Conservation (phyloP, 495 filamentous ascomycete species). For the Tuber indicum region DNA sequence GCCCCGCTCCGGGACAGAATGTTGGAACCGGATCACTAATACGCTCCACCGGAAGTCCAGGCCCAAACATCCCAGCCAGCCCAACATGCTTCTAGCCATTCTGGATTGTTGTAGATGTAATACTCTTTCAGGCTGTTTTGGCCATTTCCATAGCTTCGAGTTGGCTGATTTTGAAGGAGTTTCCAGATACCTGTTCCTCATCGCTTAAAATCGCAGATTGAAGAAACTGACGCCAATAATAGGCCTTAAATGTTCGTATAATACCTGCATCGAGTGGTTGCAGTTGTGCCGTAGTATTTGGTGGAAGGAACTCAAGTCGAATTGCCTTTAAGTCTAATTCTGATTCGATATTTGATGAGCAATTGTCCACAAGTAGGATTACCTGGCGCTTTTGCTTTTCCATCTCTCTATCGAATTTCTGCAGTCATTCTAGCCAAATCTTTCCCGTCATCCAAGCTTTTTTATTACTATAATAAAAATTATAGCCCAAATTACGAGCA, state of each 20-base stretch:
- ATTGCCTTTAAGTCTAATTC: slow-evolving; percentile 21
- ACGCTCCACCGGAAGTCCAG: not conserved
- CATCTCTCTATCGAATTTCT: slow-evolving; percentile 40
- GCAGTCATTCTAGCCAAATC: slow-evolving; percentile 40
- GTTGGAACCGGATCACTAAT: not conserved
- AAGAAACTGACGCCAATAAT: slow-evolving; percentile 39
- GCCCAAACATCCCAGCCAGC: slow-evolving; percentile 2
- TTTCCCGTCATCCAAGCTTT: slow-evolving; percentile 41
- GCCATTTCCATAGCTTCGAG: slow-evolving; percentile 18
- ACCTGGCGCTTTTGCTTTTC: slow-evolving; percentile 34
- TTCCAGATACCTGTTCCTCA: slow-evolving; percentile 16
- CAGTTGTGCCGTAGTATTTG: slow-evolving; percentile 36
- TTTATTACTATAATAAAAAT: slow-evolving; percentile 33
- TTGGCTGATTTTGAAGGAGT: slow-evolving; percentile 24
- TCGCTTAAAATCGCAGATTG: slow-evolving; percentile 17
- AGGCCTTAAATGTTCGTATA: slow-evolving; percentile 39
- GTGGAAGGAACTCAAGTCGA: slow-evolving; percentile 38
- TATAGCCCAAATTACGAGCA: slow-evolving; percentile 27
- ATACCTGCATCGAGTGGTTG: slow-evolving; percentile 44
- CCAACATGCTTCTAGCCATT: slow-evolving; percentile 31
- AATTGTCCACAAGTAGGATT: slow-evolving; percentile 42
- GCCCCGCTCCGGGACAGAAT: not conserved
- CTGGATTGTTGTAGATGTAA: slow-evolving; percentile 17
- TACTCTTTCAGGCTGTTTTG: slow-evolving; percentile 21
- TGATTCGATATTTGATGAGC: slow-evolving; percentile 34